Base-by-base conservation (phyloP, 345 rosid genomes). In the Brassica cretica region DNA sequence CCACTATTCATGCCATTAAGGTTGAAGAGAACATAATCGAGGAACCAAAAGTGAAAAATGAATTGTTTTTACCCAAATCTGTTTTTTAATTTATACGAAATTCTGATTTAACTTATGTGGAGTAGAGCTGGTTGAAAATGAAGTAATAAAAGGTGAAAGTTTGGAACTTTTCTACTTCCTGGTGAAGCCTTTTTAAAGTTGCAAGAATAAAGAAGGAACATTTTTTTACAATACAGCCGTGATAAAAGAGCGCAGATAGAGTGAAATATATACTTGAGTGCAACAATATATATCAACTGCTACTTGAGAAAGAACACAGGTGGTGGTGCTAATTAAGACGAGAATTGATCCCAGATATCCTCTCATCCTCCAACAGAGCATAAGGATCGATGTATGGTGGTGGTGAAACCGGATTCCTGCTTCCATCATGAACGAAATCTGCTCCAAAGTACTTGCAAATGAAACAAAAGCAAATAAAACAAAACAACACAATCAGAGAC, bases 361-460 rank as follows among this genome's bases (percentile, higher is more conserved):
- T 89, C 86, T 91, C 90, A 49, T 92, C 99, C 80, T 92, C 90
- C 76, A 90, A 82, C 3, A 95, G 90, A 9, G 86, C 71, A 66
- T 89, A 93, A 1, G 98, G 99, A 82, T 86, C 94, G 1, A 85
- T 70, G 49, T 88, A 85, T 24, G 74, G 88, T 6, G 94, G 94
- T 4, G 88, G 82, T 1, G 91, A 81, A n/a, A 72, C n/a, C 1
- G 85, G 64, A 5, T 60, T 66, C 5, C 74, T n/a, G 77, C 82
- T 86, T 60, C 71, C 97, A 1, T 89, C 94, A 6, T 93, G 99
- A 32, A 95, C 73, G 37, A 95, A 95, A 64, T 83, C 70, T 16
- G 89, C 44, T 76, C 99, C 98, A 64, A 91, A 91, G 79, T 85
- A 91, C 97, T 95, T 67, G 14, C 30, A 71, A 14, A 68, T 21